Conservation (phyloP, 305 asterid genomes). For the Plantago lanceolata region DNA sequence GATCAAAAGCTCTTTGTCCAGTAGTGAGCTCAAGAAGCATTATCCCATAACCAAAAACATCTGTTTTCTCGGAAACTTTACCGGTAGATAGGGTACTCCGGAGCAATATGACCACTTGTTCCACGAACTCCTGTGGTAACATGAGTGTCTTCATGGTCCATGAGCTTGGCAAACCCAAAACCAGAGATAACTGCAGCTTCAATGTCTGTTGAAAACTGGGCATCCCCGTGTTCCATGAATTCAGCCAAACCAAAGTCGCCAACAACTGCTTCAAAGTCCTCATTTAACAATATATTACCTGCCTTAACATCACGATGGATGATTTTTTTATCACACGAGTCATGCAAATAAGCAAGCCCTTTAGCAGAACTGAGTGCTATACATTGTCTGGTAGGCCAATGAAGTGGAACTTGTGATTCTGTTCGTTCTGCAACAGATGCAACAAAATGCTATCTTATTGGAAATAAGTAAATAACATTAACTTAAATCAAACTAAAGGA, state of each 20-base stretch:
- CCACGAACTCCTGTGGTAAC: not conserved
- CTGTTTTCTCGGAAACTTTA: not conserved
- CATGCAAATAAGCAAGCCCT: not conserved
- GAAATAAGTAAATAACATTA: too few relatives aligned
- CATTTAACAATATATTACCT: not conserved
- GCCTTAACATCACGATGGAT: not conserved
- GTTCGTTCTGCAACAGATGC: too few relatives aligned
- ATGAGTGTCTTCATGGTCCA: not conserved
- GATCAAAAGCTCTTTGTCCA: not conserved
- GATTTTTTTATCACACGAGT: not conserved
- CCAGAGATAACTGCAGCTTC: not conserved
- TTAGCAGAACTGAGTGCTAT: too few relatives aligned
- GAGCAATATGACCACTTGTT: not conserved
- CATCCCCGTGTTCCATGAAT: too few relatives aligned
- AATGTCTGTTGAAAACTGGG: too few relatives aligned
- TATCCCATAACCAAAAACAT: conserved; percentile 1
- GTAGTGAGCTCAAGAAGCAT: conserved; percentile 5
- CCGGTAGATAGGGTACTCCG: not conserved
- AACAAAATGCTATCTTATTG: too few relatives aligned
- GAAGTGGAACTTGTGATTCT: too few relatives aligned
- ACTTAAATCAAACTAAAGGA: too few relatives aligned
- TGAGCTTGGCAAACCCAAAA: not conserved
- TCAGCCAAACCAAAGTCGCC: too few relatives aligned
- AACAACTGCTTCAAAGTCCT: not conserved
- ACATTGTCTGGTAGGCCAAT: too few relatives aligned